Percentiles rank a stretch among this genome's conserved stretches.
Conservation (phyloP, 2,329 filamentous ascomycete genomes). For the Ceratocystis colombiana region DNA sequence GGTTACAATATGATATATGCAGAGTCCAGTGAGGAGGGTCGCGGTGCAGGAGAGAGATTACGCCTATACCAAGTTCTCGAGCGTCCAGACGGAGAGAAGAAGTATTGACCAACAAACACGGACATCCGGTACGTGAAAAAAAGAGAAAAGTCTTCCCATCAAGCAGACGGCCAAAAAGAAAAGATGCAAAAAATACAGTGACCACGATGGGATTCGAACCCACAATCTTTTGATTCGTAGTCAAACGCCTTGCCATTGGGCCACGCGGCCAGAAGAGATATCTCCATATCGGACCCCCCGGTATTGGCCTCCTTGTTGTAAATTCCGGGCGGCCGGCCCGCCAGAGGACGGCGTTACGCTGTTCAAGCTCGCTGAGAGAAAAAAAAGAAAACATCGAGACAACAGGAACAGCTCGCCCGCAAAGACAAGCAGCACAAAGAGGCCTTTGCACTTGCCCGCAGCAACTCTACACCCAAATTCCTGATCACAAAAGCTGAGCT, state of each 20-base stretch:
- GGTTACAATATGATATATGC: conserved; percentile 38
- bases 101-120: too few relatives aligned
- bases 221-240: conserved; percentile 24
- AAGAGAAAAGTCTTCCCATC: neutral
- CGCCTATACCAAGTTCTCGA: conserved; percentile 29
- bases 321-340: neutral
- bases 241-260: conserved; percentile 23
- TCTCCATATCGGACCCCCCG: neutral
- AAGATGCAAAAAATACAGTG: neutral
- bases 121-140: neutral
- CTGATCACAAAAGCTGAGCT: too few relatives aligned
- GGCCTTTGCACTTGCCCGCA: too few relatives aligned
- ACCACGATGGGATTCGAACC: conserved; percentile 23
- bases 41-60: conserved; percentile 36
- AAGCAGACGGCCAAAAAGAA: neutral
- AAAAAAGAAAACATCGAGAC: neutral
- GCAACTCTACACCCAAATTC: too few relatives aligned
- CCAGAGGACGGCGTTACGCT: neutral
- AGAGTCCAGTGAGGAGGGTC: conserved; percentile 34
- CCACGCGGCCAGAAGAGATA: conserved; percentile 4
- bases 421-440: too few relatives aligned
- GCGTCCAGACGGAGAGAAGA: too few relatives aligned
- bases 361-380: neutral
- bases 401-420: neutral
- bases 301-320: neutral